These are phyloP conservation scores for Penicillium sp. DNA, from an alignment of 2,329 filamentous ascomycete genomes.

Conservation along the genomic window DNA sequence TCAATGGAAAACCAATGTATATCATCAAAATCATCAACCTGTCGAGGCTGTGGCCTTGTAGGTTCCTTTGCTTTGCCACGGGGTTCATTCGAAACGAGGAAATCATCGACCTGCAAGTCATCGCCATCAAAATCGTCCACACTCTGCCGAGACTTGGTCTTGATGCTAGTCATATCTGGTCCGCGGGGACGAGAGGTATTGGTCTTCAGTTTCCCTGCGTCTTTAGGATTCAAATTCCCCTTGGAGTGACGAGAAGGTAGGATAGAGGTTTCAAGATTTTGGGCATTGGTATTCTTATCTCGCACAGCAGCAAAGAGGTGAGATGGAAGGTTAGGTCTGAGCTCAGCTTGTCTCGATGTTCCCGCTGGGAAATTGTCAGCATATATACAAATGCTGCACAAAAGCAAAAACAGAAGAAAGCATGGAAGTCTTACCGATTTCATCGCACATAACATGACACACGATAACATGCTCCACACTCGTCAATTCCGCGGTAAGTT, in stretches of 20 bases:
- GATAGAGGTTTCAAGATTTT: background rate
- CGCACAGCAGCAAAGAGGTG: constrained; percentile 43
- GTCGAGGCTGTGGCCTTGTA: background rate
- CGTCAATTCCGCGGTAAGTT: constrained; percentile 59
- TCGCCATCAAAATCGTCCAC: constrained; percentile 56
- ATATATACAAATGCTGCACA: background rate
- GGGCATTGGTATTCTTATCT: background rate
- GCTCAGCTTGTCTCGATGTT: constrained; percentile 54
- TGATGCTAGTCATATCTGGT: constrained; percentile 21
- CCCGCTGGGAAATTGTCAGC: constrained; percentile 48
- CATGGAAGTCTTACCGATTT: constrained; percentile 60
- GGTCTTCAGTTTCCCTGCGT: constrained; percentile 14
- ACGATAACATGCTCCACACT: constrained; percentile 59
- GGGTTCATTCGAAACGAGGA: constrained; percentile 40
- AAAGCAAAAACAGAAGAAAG: background rate
- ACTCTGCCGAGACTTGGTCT: constrained; percentile 11
- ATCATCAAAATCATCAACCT: constrained; percentile 20
- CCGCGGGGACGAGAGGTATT: constrained; percentile 19
- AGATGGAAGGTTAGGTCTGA: constrained; percentile 52
- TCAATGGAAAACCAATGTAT: constrained; percentile 25
- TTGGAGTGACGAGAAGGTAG: background rate
- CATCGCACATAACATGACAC: constrained; percentile 78
- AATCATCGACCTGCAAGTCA: constrained; percentile 53
- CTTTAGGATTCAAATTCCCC: constrained; percentile 15
- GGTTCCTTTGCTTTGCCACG: background rate